Evolutionary conservation across 441 rosid genomes (phyloP).

Genomic region (Erodium texanum): DNA sequence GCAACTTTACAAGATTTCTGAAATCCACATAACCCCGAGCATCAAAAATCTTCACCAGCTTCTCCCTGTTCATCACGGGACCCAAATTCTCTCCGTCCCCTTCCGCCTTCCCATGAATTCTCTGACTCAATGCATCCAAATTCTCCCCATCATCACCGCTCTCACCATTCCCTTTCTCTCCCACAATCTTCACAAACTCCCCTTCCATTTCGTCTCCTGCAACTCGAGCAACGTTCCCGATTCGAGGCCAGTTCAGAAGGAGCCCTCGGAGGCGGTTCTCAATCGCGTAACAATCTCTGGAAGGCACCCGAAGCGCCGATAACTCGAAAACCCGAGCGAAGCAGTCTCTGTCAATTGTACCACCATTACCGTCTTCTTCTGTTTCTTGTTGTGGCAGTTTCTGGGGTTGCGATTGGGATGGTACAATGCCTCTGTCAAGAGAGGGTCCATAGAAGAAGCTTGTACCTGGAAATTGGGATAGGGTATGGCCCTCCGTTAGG

Average conservation of each 20-base stretch:
- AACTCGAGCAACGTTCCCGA: conserved; percentile 72
- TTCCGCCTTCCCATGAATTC: conserved; percentile 41
- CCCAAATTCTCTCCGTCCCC: conserved; percentile 44
- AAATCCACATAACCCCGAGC: conserved; percentile 56
- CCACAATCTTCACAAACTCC: conserved; percentile 32
- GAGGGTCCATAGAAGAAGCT: conserved; percentile 57
- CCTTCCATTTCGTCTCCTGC: conserved; percentile 70
- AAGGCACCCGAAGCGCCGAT: conserved; percentile 68
- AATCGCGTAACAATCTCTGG: conserved; percentile 51
- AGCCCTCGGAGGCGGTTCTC: conserved; percentile 88
- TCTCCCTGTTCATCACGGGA: conserved; percentile 62
- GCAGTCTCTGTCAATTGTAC: conserved; percentile 31
- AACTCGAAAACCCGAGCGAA: conserved; percentile 59
- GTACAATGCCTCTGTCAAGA: conserved; percentile 50
- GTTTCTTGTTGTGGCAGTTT: too few species aligned
- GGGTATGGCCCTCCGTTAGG: neutral
- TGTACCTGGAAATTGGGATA: conserved; percentile 6
- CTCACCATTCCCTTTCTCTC: neutral
- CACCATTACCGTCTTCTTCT: too few species aligned
- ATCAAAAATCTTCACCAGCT: conserved; percentile 54
- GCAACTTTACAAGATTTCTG: conserved; percentile 70
- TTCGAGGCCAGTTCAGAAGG: conserved; percentile 83
- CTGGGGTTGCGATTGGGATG: neutral
- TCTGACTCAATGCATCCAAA: conserved; percentile 35
- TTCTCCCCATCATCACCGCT: conserved; percentile 12